phyloP scores from a whole-genome alignment of 305 asterid species.

The Rubia peregrina region DNA sequence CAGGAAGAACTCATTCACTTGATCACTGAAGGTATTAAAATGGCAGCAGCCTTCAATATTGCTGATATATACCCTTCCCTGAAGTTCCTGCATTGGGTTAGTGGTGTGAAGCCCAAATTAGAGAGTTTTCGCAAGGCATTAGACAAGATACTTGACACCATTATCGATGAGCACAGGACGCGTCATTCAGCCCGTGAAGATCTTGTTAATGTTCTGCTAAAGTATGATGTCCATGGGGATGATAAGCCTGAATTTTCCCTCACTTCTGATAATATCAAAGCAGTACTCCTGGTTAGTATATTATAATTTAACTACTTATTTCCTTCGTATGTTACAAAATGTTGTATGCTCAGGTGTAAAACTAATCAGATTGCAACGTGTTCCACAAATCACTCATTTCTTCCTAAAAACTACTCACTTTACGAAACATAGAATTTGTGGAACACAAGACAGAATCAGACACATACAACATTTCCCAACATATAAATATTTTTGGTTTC shows the following conservation, averaged over 20 bases:
- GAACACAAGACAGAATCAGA: too few species aligned
- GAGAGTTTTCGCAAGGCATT: neutral
- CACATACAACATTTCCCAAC: too few species aligned
- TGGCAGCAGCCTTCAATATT: conserved; percentile 18
- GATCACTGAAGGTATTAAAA: neutral
- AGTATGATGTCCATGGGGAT: neutral
- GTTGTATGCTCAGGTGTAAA: too few species aligned
- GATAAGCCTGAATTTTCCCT: conserved; percentile 11
- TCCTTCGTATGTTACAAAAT: neutral
- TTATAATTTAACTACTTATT: neutral
- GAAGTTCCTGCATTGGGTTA: conserved; percentile 18
- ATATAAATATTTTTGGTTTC: too few species aligned
- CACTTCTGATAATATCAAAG: conserved; percentile 22
- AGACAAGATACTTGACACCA: conserved; percentile 20
- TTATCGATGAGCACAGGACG: conserved; percentile 21
- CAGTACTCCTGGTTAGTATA: conserved; percentile 18
- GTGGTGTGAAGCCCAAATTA: conserved; percentile 13
- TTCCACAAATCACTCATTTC: neutral
- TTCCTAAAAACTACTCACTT: too few species aligned
- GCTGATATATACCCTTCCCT: conserved; percentile 25
- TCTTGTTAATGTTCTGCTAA: conserved; percentile 21
- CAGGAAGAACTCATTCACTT: conserved; percentile 13
- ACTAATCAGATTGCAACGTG: too few species aligned
- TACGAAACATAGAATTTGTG: too few species aligned
- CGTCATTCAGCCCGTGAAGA: conserved; percentile 9